Evolutionary conservation across 164 flowering plant genomes (phyloP), one percentile per base, ranked within the genome.

Genomic region (Umbellularia californica): DNA sequence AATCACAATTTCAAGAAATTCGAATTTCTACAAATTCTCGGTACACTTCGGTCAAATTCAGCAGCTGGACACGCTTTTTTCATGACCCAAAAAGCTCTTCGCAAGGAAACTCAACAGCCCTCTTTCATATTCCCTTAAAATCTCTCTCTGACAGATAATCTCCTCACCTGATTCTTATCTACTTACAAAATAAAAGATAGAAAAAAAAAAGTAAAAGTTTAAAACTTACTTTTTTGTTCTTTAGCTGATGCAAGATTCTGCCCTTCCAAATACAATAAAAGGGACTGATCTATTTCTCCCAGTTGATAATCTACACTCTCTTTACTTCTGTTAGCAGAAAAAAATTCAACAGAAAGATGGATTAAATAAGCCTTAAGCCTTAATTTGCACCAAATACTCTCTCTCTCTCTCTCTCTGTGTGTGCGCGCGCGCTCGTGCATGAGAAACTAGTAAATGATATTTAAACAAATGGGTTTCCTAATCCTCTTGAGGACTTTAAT

Each of bases 271-370:
- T 96, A 94, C 28, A 94, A 90, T 70, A 91, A 91, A 67, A 96
- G 87, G 9, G 99, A 97, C 85, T 90, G 95, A 85, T 96, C 98
- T n/a, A 96, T 77, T 72, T 96, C 99, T 12, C 94, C 98, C 81
- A 94, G 82, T 73, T 94, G 96, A 83, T 92, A 91, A 66, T 91
- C 89, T 64, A 90, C 94, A 27, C 77, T 58, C 68, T 88, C 98
- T 79, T 84, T 90, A 80, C 81, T 83, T 72, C 89, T 88, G 84
- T 76, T 68, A 9, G 69, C 75, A 77, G 72, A 70, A 58, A 65
- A 72, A n/a, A 58, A 63, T 23, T 66, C 35, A 14, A 64, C 70
- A 22, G 1, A 14, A 64, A 23, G 70, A 75, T 63, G 35, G 15
- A 9, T 67, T 67, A 19, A 28, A 30, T 25, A 23, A 23, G 20